Evolutionary conservation across 75 land plant species (phyloP), one percentile per base, ranked within the genome.

Genomic region (Isoetes taiwanensis): DNA sequence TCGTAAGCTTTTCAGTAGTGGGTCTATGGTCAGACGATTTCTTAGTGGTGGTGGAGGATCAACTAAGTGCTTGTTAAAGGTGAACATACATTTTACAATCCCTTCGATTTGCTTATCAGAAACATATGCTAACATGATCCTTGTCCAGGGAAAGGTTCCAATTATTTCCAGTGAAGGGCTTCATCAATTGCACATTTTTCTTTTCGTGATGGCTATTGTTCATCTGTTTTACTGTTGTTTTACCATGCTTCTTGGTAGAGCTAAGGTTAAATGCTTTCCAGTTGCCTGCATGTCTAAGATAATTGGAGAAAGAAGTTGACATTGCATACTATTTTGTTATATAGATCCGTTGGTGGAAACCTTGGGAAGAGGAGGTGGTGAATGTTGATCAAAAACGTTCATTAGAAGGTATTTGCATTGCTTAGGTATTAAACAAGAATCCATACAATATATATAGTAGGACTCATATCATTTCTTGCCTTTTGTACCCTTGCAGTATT

Each of bases 91-190:
- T 37, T 9, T 37, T 9, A 9, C 9, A 9, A 37, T 37, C 9
- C 14, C 9, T 37, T 37, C 9, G 9, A 37, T 37, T 9, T 37
- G 14, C 14, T 9, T 37, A 9, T 37, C 12, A 37, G 14, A 9
- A 37, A 9, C 14, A 37, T 37, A 37, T 37, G 39, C 12, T 9
- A 9, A 9, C 9, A 37, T 37, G n/a, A n/a, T n/a, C n/a, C n/a
- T n/a, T n/a, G n/a, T n/a, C 19, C 65, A 65, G 68, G 65, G 68
- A 10, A 32, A 30, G 21, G 66, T 26, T 41, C 68, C 68, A 10
- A 39, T 59, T 41, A 59, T 65, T 10, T 41, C 68, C 25, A 11
- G 27, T 25, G 27, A 10, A 24, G 52, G 65, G 10, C 48, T 65
- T 29, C 64, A 65, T 27, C 46, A 65, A 30, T 33, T 65, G 14